A percentile compares a stretch with the other conserved stretches of the same genome.
phyloP scores from a whole-genome alignment of 345 rosid species.

The Eucalyptus sp. region DNA sequence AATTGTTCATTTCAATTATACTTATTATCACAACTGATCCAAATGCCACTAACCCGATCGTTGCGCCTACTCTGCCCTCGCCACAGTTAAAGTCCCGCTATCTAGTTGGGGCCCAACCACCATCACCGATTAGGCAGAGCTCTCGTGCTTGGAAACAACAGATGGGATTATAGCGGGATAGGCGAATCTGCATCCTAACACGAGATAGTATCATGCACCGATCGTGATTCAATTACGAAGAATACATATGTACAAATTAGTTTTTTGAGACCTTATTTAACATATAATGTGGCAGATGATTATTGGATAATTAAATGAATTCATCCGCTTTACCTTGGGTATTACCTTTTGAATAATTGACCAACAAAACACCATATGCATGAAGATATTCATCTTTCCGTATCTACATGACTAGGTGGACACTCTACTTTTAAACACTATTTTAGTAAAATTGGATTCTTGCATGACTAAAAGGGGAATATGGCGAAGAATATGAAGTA shows the following conservation, averaged over 20 bases:
- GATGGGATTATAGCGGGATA: background rate
- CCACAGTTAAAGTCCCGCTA: background rate
- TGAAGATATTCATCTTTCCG: background rate
- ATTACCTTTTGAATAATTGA: background rate
- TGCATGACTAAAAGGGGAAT: background rate
- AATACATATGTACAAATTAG: background rate
- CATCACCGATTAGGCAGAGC: background rate
- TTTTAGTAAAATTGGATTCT: background rate
- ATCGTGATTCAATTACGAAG: background rate
- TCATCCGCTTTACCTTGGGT: background rate
- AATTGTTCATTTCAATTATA: background rate
- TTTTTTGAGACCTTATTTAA: background rate
- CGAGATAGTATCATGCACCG: rapidly evolving
- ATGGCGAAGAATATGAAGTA: background rate
- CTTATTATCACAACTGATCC: background rate
- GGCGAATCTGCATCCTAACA: rapidly evolving
- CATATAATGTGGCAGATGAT: background rate
- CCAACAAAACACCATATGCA: too few relatives aligned
- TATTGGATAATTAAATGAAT: background rate
- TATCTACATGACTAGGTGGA: background rate
- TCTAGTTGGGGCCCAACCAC: background rate
- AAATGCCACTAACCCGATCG: background rate
- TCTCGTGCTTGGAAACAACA: background rate
- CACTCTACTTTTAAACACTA: background rate
- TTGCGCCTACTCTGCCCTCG: background rate